Conservation (phyloP, 1,139 yeast species). For the Saccharomyces hybrid region DNA sequence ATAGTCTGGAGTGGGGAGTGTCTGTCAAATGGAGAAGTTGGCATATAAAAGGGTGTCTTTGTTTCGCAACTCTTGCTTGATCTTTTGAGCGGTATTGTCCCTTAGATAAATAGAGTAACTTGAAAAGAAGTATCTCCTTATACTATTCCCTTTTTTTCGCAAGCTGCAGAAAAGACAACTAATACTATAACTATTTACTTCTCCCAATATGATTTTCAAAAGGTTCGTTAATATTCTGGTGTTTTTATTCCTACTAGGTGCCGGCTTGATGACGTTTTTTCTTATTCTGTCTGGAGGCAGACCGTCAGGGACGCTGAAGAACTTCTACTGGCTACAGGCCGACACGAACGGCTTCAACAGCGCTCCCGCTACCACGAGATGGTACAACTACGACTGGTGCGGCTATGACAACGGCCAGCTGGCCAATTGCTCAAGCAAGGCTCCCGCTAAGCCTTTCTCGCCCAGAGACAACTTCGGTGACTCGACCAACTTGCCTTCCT, state of each 20-base stretch:
- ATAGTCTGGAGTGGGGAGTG: neutral
- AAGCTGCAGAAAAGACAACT: neutral
- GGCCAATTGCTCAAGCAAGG: conserved; percentile 17
- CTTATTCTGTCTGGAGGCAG: conserved; percentile 58
- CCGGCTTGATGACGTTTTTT: conserved; percentile 49
- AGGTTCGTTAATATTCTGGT: conserved; percentile 27
- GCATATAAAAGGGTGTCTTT: neutral
- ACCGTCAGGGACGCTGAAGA: conserved; percentile 40
- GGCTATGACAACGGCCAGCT: conserved; percentile 36
- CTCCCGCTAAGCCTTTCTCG: conserved; percentile 54
- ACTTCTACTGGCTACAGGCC: conserved; percentile 66
- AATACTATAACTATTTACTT: neutral
- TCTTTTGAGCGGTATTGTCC: neutral
- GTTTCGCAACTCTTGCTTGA: neutral
- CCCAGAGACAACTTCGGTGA: conserved; percentile 65
- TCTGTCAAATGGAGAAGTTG: neutral
- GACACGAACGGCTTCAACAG: conserved; percentile 51
- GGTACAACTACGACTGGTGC: conserved; percentile 70
- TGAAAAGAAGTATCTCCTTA: neutral
- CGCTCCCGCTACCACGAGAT: conserved; percentile 45
- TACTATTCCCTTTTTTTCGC: neutral
- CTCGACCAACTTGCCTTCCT: conserved; percentile 43
- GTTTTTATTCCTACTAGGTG: conserved; percentile 31
- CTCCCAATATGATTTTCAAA: conserved; percentile 15
- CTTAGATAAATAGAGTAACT: neutral